phyloP scores from a whole-genome alignment of 164 flowering plant species.

The Nymphaea thermarum region DNA sequence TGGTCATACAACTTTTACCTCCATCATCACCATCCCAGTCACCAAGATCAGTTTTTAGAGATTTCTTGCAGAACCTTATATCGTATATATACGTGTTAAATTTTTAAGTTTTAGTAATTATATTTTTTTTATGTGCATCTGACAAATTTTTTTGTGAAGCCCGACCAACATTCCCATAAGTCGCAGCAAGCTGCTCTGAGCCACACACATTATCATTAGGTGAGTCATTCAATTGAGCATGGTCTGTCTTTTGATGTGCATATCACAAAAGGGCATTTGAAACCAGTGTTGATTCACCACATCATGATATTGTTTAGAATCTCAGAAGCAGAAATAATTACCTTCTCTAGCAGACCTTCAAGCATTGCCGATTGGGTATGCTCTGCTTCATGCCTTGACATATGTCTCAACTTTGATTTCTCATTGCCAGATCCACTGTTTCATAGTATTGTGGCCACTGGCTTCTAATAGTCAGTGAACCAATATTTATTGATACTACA shows the following conservation, averaged over 20 bases:
- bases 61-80: slow-evolving; percentile 63
- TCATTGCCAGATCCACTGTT: too few relatives aligned
- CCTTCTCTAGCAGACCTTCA: slow-evolving; percentile 69
- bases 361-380: slow-evolving; percentile 86
- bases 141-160: not conserved
- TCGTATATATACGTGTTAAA: too few relatives aligned
- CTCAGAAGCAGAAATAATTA: slow-evolving; percentile 76
- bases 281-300: not conserved
- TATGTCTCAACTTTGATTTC: not conserved
- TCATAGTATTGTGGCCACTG: too few relatives aligned
- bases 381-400: not conserved
- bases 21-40: slow-evolving; percentile 60
- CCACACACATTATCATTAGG: not conserved
- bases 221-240: not conserved
- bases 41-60: slow-evolving; percentile 79
- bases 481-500: not conserved
- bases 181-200: not conserved
- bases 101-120: too few relatives aligned
- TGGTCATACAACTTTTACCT: slow-evolving; percentile 79
- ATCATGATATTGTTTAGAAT: slow-evolving; percentile 40
- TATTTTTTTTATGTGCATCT: too few relatives aligned
- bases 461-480: not conserved
- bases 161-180: slow-evolving; percentile 3
- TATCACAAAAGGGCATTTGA: not conserved
- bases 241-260: not conserved